Percentiles rank a stretch among this genome's conserved stretches.
phyloP scores from a whole-genome alignment of 768 basidiomycete genomes.

The Lactarius evosmus region DNA sequence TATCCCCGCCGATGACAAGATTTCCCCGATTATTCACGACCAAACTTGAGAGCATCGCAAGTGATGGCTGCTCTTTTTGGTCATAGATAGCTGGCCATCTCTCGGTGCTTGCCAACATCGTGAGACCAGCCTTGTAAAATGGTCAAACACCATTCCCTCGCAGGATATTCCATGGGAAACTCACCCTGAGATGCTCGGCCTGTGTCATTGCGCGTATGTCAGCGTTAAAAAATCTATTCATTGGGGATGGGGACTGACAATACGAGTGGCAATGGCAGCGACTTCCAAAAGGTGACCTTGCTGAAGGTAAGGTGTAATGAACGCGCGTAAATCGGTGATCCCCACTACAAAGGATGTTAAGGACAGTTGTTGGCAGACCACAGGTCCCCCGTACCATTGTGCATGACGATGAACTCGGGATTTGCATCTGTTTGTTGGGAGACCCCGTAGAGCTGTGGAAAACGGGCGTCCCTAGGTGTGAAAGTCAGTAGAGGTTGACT shows the following conservation, averaged over 20 bases:
- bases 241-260: slow-evolving; percentile 7
- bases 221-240: neutral
- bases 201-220: neutral
- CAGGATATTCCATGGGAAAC: neutral
- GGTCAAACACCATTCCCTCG: neutral
- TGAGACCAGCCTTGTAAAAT: slow-evolving; percentile 5
- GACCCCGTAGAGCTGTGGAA: slow-evolving; percentile 16
- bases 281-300: slow-evolving; percentile 18
- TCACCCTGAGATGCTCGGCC: slow-evolving; percentile 16
- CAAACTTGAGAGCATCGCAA: slow-evolving; percentile 20
- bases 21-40: slow-evolving; percentile 19
- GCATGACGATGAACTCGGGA: slow-evolving; percentile 6
- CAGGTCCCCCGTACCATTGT: slow-evolving; percentile 2
- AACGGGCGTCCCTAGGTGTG: slow-evolving; percentile 11
- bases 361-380: neutral
- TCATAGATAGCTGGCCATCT: slow-evolving; percentile 11
- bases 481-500: neutral
- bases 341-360: slow-evolving; percentile 8
- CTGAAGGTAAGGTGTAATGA: slow-evolving; percentile 9
- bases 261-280: slow-evolving; percentile 16
- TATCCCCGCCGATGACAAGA: slow-evolving; percentile 20
- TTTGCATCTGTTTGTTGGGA: slow-evolving; percentile 11
- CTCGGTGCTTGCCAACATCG: slow-evolving; percentile 13
- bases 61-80: slow-evolving; percentile 7
- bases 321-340: slow-evolving; percentile 15